phyloP scores from a whole-genome alignment of 2,329 filamentous ascomycete genomes.

The Trichoderma sp. region DNA sequence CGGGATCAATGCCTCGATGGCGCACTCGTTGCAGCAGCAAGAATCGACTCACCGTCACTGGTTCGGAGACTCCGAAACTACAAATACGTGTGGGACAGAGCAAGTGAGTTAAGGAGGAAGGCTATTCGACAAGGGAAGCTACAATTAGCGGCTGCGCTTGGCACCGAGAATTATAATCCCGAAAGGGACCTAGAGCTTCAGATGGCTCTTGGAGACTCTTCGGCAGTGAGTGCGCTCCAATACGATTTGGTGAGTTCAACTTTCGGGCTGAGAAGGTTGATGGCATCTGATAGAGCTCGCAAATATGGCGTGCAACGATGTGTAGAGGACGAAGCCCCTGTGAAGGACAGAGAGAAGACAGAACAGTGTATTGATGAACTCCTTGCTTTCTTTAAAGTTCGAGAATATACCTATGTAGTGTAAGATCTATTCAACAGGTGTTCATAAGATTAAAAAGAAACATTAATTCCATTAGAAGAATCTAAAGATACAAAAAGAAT shows the following conservation, averaged over 20 bases:
- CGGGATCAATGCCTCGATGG: background rate
- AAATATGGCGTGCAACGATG: no score
- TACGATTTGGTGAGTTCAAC: no score
- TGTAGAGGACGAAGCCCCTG: no score
- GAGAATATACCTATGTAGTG: no score
- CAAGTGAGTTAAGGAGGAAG: background rate
- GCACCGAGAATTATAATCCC: background rate
- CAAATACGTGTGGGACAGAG: background rate
- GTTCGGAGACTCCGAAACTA: background rate
- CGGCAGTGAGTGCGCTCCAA: no score
- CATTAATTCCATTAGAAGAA: background rate
- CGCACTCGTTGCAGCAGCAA: background rate
- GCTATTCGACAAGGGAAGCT: background rate
- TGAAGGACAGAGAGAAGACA: no score
- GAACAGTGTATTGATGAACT: no score
- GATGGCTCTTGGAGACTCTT: no score
- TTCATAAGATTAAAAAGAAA: background rate
- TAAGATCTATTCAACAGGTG: background rate
- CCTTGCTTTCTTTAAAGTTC: no score
- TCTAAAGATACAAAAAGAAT: background rate
- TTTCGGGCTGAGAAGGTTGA: no score
- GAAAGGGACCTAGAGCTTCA: background rate
- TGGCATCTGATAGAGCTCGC: no score
- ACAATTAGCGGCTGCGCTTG: background rate
- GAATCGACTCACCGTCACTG: background rate